Base-by-base conservation (phyloP, 768 basidiomycete species). In the Suillus brevipes region DNA sequence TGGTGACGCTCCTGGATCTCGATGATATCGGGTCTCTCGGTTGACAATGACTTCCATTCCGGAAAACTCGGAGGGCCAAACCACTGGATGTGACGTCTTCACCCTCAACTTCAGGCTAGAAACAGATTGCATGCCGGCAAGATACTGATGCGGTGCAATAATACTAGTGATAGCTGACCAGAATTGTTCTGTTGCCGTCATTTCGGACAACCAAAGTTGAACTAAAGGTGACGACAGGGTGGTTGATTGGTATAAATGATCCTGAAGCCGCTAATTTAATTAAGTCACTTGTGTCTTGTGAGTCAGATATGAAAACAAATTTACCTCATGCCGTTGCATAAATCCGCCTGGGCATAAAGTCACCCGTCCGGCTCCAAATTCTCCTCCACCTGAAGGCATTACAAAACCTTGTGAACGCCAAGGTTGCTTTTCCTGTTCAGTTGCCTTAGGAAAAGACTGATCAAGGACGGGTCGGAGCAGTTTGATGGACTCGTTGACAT, bases 11-110 rank as follows among this genome's bases (percentile, higher is more conserved):
- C 40, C 47, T 16, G 20, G 18, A 60, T 64, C 64, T 20, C 31
- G 3, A n/a, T 60, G 58, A 8, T 20, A 13, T 8, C 47, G 59
- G 1, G 49, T 65, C 10, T 40, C 8, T 36, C 16, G 23, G n/a
- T 61, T 65, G 40, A 59, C 36, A 50, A 65, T 65, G 3, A 65
- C 37, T 9, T 65, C 50, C 0, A 60, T 60, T 28, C 49, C 59
- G 9, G 59, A 52, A 55, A 49, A 65, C 4, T 6, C 12, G 9
- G 50, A 64, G 14, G 45, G 47, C 64, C 64, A 65, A 7, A 53
- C 43, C 43, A n/a, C 37, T 8, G 6, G 55, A 34, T 47, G 0
- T 25, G 23, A 3, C 2, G 47, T 49, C 2, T 25, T 4, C 4
- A 49, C 47, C 23, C 7, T 25, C 25, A 1, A 0, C 23, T 49